Evolutionary conservation across 352 stramenopile genomes (phyloP).

Genomic region (Phytophthora hibernalis): DNA sequence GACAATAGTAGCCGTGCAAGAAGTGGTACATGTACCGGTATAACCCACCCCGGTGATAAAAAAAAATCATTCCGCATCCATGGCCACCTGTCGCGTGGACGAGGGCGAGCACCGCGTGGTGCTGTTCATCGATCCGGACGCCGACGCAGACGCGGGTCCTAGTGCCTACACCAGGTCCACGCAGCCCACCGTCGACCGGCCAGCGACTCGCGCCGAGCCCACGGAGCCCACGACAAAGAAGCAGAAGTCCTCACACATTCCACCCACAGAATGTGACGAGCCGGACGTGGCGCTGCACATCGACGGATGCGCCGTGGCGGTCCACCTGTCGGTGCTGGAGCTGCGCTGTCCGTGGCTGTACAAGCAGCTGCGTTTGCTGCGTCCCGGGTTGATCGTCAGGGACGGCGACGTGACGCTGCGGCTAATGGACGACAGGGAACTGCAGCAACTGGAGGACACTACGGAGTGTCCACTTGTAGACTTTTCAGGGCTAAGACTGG

Average conservation of each 20-base stretch:
- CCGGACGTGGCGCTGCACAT: slow-evolving; percentile 61
- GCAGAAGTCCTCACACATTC: slow-evolving; percentile 13
- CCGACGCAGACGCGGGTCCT: background rate
- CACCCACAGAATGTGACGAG: slow-evolving; percentile 15
- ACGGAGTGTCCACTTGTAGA: slow-evolving; percentile 25
- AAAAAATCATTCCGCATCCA: background rate
- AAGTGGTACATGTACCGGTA: no score
- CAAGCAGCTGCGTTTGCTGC: slow-evolving; percentile 40
- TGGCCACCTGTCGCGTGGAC: slow-evolving; percentile 27
- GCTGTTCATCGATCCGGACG: slow-evolving; percentile 12
- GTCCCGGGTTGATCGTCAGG: background rate
- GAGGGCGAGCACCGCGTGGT: slow-evolving; percentile 27
- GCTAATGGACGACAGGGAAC: slow-evolving; percentile 19
- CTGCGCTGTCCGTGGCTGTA: slow-evolving; percentile 48
- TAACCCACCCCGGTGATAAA: no score
- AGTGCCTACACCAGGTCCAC: background rate
- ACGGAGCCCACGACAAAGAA: no score
- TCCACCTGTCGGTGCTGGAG: slow-evolving; percentile 49
- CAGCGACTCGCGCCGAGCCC: no score
- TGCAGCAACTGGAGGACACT: slow-evolving; percentile 13
- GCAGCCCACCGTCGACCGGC: no score
- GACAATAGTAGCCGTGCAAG: slow-evolving; percentile 99
- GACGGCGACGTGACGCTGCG: slow-evolving; percentile 11
- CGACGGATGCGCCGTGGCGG: slow-evolving; percentile 53
- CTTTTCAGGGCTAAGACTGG: slow-evolving; percentile 6